Conservation (phyloP, 306 rosid species). For the Trichosanthes cucumerina region DNA sequence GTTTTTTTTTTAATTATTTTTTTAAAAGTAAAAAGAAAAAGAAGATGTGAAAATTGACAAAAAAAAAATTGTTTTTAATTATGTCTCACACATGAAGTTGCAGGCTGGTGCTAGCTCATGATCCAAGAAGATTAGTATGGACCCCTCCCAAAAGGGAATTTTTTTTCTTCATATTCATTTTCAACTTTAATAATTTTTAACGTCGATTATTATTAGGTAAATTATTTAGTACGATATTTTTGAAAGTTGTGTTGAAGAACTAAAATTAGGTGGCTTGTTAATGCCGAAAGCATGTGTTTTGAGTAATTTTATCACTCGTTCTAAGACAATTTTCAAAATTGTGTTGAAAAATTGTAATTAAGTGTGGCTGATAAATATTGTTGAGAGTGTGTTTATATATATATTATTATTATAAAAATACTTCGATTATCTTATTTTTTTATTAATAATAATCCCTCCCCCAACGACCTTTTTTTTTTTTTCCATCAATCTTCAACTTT, state of each 20-base stretch:
- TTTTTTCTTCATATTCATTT: not conserved
- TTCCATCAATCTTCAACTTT: too few species aligned
- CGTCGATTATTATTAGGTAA: not conserved
- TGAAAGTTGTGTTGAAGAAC: not conserved
- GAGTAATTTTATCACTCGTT: not conserved
- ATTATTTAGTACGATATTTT: not conserved
- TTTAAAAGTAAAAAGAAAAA: too few species aligned
- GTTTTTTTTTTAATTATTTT: too few species aligned
- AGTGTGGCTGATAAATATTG: too few species aligned
- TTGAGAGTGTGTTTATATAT: too few species aligned
- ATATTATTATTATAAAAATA: too few species aligned
- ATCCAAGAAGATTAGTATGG: conserved; percentile 1
- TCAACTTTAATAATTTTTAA: not conserved
- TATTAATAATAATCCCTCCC: too few species aligned
- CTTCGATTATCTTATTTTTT: too few species aligned
- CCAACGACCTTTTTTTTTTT: too few species aligned
- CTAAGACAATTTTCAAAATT: not conserved
- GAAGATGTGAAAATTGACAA: not conserved
- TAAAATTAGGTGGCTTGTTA: not conserved
- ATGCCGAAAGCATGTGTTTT: not conserved
- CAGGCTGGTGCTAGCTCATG: not conserved
- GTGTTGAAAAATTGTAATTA: too few species aligned
- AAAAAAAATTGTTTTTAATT: not conserved
- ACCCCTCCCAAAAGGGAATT: not conserved
- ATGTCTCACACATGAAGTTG: not conserved